These are phyloP conservation scores for Claviceps capensis DNA, from an alignment of 2,329 filamentous ascomycete genomes.

Conservation along the genomic window DNA sequence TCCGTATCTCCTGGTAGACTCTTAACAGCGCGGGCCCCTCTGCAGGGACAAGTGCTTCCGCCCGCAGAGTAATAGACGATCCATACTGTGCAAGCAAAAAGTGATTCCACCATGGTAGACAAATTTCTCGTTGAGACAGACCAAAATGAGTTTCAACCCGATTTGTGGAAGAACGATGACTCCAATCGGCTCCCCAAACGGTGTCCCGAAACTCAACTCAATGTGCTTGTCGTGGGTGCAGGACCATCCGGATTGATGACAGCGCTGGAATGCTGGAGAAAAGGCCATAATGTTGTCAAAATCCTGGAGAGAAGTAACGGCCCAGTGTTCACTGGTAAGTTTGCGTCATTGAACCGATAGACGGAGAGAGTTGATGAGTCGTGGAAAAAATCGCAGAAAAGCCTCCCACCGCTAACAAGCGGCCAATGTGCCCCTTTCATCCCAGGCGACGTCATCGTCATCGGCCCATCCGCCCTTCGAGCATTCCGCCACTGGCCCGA, in stretches of 20 bases:
- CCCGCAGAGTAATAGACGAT: background rate
- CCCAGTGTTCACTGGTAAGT: conserved; percentile 1
- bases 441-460: conserved; percentile 4
- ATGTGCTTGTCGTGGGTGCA: conserved; percentile 8
- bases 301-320: conserved; percentile 6
- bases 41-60: background rate
- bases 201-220: conserved; percentile 2
- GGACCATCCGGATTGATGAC: conserved; percentile 6
- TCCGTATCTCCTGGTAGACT: too few relatives aligned
- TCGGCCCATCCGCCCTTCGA: conserved; percentile 2
- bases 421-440: background rate
- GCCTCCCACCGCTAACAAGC: background rate
- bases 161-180: background rate
- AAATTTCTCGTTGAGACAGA: background rate
- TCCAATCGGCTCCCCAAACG: background rate
- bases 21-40: background rate
- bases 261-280: conserved; percentile 9
- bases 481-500: conserved; percentile 6
- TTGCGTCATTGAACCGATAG: background rate
- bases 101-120: background rate
- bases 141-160: background rate
- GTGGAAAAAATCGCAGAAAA: too few relatives aligned
- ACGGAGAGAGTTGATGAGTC: too few relatives aligned
- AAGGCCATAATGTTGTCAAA: conserved; percentile 8
- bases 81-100: too few relatives aligned